Evolutionary conservation across 768 basidiomycete genomes (phyloP).

Genomic region (Leccinum longicurvipes): DNA sequence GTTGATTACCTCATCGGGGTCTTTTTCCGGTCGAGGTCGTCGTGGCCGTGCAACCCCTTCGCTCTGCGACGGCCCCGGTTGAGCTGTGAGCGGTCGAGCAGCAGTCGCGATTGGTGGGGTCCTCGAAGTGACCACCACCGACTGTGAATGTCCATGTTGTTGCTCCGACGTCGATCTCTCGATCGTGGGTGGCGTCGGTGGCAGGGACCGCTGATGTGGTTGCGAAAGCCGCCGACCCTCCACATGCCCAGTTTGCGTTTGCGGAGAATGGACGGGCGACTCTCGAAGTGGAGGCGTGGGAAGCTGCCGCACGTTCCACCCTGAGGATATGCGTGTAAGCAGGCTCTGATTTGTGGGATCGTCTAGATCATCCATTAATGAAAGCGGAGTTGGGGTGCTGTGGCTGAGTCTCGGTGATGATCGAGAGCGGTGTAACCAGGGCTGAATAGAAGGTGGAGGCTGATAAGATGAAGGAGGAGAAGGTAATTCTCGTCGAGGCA

Average conservation of each 20-base stretch:
- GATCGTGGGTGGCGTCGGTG: conserved; percentile 36
- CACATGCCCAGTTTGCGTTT: conserved; percentile 7
- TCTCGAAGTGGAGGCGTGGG: conserved; percentile 32
- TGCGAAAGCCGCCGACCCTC: conserved; percentile 28
- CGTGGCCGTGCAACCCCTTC: conserved; percentile 11
- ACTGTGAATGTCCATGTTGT: conserved; percentile 19
- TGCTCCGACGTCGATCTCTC: conserved; percentile 13
- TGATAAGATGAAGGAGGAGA: conserved; percentile 31
- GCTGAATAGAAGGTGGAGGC: conserved; percentile 29
- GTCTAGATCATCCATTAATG: conserved; percentile 18
- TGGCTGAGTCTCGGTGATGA: conserved; percentile 36
- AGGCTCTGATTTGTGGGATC: conserved; percentile 6
- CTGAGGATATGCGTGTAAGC: conserved; percentile 21
- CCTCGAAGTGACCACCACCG: conserved; percentile 10
- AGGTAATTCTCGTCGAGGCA: conserved; percentile 27
- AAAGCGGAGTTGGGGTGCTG: conserved; percentile 10
- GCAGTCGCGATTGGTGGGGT: background rate
- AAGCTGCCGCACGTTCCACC: conserved; percentile 27
- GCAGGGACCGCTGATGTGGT: conserved; percentile 36
- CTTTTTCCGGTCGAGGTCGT: conserved; percentile 26
- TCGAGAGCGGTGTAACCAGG: conserved; percentile 32
- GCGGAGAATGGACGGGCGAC: conserved; percentile 11
- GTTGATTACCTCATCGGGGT: conserved; percentile 21
- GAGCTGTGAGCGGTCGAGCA: conserved; percentile 12
- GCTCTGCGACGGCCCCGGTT: conserved; percentile 17